Evolutionary conservation across 1,139 yeast species (phyloP), one percentile per base, ranked within the genome.

Genomic region (Meyerozyma guilliermondii): DNA sequence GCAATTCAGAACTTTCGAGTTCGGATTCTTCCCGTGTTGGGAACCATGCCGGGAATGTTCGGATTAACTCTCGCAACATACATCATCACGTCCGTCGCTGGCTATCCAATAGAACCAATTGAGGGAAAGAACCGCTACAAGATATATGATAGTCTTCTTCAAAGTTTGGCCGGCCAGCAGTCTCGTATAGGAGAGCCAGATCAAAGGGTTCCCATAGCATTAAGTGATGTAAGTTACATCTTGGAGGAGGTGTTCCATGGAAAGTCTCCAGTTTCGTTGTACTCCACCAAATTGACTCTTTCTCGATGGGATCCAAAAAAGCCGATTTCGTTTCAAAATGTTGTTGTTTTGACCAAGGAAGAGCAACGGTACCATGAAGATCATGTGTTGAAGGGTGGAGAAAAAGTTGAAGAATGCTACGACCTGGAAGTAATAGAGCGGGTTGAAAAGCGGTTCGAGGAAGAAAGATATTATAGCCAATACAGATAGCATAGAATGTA

Each of bases 21-120:
- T 5, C 76, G 98, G 52, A 91, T 92, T 41, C 71, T 92, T 46
- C 98, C 98, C 0, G 98, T 92, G 0, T 67, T 92, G 49, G 98
- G 98, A 1, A 88, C 98, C 0, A 80, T 92, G 83, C 98, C 98
- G 1, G 97, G 94, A 7, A 85, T 91, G 66, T 92, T 92, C 67
- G 98, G 98, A 1, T 73, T 92, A 40, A 80, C 96, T 0, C 76
- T 92, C 46, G 95, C 96, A 3, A 84, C 97, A 0, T 83, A 87
- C 62, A 70, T 92, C 36, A 65, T 92, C 40, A 86, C 96, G 3
- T 68, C 77, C 6, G 80, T 89, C 16, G 81, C 96, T 0, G 96
- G 94, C 0, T 92, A 92, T 56, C 95, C 95, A 9, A 76, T 80
- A 48, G 95, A 88, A 46, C 91, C 94, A 33, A 79, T 88, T 38